Conservation (phyloP, 495 filamentous ascomycete genomes). For the Rhypophila decipiens region DNA sequence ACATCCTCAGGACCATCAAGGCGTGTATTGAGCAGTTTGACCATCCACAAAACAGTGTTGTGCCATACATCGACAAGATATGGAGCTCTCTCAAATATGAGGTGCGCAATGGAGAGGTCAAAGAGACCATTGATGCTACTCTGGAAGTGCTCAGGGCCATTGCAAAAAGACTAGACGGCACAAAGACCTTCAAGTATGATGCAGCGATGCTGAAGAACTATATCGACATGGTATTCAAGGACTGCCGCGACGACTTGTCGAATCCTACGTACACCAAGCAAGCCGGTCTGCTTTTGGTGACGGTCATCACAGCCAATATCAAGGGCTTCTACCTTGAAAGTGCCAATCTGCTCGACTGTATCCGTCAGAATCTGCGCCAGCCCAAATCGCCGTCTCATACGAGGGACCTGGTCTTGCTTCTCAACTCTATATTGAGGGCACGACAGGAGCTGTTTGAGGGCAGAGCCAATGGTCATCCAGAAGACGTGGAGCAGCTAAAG, state of each 20-base stretch:
- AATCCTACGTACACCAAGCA: slow-evolving; percentile 39
- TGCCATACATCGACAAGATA: slow-evolving; percentile 36
- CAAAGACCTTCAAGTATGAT: slow-evolving; percentile 25
- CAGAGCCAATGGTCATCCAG: slow-evolving; percentile 14
- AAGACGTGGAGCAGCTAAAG: slow-evolving; percentile 19
- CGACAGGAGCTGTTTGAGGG: slow-evolving; percentile 25
- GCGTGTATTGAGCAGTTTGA: slow-evolving; percentile 39
- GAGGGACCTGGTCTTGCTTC: slow-evolving; percentile 32
- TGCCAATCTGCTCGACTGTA: slow-evolving; percentile 25
- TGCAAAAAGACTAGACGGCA: slow-evolving; percentile 29
- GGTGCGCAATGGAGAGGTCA: slow-evolving; percentile 49
- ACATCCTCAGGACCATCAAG: slow-evolving; percentile 43
- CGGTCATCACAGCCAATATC: slow-evolving; percentile 29
- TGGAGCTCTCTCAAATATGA: slow-evolving; percentile 54
- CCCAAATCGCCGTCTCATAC: slow-evolving; percentile 35
- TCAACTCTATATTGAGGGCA: slow-evolving; percentile 34
- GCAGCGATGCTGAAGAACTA: slow-evolving; percentile 28
- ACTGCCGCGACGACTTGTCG: slow-evolving; percentile 37
- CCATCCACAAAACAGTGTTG: slow-evolving; percentile 30
- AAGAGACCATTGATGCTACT: slow-evolving; percentile 42
- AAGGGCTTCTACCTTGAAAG: slow-evolving; percentile 28
- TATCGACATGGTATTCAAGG: slow-evolving; percentile 30
- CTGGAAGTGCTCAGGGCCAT: slow-evolving; percentile 41
- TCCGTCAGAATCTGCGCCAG: slow-evolving; percentile 32
- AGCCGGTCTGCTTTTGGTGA: slow-evolving; percentile 39